These are phyloP conservation scores for Clohesyomyces aquaticus DNA, from an alignment of 495 filamentous ascomycete genomes.

Conservation along the genomic window DNA sequence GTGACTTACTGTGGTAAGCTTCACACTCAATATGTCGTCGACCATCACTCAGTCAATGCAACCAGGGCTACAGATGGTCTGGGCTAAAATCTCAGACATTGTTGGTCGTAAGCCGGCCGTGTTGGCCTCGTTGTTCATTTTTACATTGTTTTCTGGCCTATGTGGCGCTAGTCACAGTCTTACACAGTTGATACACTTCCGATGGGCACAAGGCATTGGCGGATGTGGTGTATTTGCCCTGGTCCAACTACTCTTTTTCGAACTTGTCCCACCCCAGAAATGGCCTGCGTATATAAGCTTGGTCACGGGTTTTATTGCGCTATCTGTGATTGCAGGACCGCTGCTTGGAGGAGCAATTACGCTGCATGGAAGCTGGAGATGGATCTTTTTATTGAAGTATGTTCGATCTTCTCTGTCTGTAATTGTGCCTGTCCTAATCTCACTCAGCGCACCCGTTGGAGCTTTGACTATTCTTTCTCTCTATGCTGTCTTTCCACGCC, in stretches of 20 bases:
- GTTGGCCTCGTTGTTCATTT: conserved; percentile 45
- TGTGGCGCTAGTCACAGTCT: conserved; percentile 33
- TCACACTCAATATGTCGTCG: neutral
- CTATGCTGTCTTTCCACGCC: neutral
- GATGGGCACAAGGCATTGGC: conserved; percentile 17
- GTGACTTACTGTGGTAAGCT: conserved; percentile 15
- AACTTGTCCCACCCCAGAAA: conserved; percentile 51
- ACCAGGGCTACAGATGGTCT: conserved; percentile 11
- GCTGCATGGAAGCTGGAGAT: conserved; percentile 49
- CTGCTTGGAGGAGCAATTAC: conserved; percentile 51
- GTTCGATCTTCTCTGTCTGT: neutral
- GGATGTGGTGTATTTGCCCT: conserved; percentile 42
- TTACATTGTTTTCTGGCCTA: conserved; percentile 32
- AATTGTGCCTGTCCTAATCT: neutral
- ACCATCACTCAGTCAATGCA: neutral
- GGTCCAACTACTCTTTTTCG: conserved; percentile 56
- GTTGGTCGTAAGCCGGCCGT: conserved; percentile 44
- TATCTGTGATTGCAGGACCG: conserved; percentile 51
- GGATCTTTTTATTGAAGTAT: conserved; percentile 36
- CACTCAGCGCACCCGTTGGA: conserved; percentile 15
- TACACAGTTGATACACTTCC: conserved; percentile 36
- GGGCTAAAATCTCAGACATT: conserved; percentile 39
- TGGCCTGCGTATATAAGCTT: conserved; percentile 47
- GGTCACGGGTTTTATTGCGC: conserved; percentile 44
- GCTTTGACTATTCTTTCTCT: conserved; percentile 1